Conservation (phyloP, 495 filamentous ascomycete species). For the Trichoderma orchidacearum region DNA sequence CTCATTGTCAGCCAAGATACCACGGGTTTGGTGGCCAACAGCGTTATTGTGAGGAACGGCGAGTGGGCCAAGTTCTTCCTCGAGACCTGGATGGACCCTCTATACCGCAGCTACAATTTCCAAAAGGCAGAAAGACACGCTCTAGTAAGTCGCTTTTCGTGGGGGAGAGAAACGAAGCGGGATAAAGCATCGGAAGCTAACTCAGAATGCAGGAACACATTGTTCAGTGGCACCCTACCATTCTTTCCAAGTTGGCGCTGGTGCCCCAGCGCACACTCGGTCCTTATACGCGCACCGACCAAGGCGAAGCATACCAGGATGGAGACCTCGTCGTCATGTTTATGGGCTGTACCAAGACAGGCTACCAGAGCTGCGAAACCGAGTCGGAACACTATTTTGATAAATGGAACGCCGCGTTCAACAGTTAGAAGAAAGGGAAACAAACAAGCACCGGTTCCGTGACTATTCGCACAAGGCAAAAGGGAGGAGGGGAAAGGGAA, state of each 20-base stretch:
- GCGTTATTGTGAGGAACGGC: constrained; percentile 68
- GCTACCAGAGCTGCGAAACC: constrained; percentile 49
- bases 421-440: constrained; percentile 5
- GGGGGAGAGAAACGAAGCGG: neutral
- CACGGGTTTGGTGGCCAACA: constrained; percentile 61
- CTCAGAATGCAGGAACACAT: constrained; percentile 58
- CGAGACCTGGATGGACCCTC: constrained; percentile 91
- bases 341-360: constrained; percentile 47
- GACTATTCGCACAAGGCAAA: neutral
- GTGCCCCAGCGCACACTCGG: constrained; percentile 74
- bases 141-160: constrained; percentile 47
- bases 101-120: constrained; percentile 89
- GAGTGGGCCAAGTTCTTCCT: constrained; percentile 89
- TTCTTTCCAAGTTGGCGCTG: constrained; percentile 74
- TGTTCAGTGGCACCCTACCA: constrained; percentile 97
- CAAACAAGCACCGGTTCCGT: no score
- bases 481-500: neutral
- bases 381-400: constrained; percentile 39
- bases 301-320: constrained; percentile 51
- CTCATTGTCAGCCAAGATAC: constrained; percentile 76
- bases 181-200: neutral
- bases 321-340: constrained; percentile 79
- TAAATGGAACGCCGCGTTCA: constrained; percentile 31
- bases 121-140: constrained; percentile 89
- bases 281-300: constrained; percentile 40